These are phyloP conservation scores for Funneliformis geosporum DNA, from an alignment of 192 early-diverging fungal species.

Conservation along the genomic window DNA sequence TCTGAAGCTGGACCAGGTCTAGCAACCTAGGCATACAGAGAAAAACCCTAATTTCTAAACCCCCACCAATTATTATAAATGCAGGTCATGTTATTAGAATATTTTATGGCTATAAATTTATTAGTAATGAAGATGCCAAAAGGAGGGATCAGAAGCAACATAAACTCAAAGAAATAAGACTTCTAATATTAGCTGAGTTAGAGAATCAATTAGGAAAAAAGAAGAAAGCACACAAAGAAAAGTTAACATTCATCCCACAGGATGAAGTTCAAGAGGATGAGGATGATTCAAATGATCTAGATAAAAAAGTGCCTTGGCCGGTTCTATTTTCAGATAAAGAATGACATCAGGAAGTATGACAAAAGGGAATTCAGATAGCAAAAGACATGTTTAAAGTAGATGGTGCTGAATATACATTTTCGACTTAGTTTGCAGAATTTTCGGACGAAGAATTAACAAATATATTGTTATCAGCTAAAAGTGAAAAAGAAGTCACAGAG, in stretches of 20 bases:
- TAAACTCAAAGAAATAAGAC: too few species aligned
- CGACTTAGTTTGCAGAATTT: conserved; percentile 23
- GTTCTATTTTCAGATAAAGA: conserved; percentile 21
- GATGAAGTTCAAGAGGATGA: too few species aligned
- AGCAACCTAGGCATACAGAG: background rate
- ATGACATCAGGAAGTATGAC: conserved; percentile 11
- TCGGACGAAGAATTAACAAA: background rate
- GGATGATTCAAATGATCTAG: conserved; percentile 5
- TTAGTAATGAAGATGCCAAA: background rate
- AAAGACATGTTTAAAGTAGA: too few species aligned
- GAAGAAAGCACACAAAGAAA: too few species aligned
- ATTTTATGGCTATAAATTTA: too few species aligned
- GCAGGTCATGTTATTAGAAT: too few species aligned
- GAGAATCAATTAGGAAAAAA: too few species aligned
- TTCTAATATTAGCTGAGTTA: too few species aligned
- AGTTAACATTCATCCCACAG: too few species aligned
- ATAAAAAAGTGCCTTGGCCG: conserved; percentile 24
- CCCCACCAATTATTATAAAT: too few species aligned
- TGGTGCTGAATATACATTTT: too few species aligned
- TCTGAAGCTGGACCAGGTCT: conserved; percentile 11
- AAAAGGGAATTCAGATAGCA: conserved; percentile 31
- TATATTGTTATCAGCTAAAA: background rate
- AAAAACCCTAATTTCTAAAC: background rate
- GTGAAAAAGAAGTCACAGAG: background rate
- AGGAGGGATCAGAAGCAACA: background rate